Conservation (phyloP, 495 filamentous ascomycete genomes). For the Trichoderma asperelloides region DNA sequence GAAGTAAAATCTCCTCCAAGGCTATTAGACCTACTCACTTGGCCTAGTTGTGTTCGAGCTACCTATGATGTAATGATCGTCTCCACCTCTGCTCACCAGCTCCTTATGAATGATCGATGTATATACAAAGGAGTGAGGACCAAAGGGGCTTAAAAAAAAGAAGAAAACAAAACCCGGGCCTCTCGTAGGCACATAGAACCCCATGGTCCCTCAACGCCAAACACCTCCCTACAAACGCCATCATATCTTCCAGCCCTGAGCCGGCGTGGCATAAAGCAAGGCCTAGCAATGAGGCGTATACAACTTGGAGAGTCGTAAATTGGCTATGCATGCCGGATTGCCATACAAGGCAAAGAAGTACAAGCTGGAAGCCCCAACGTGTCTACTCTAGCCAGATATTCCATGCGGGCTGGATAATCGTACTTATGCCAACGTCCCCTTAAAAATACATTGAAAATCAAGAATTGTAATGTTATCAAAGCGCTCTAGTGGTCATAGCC, state of each 20-base stretch:
- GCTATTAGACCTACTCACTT: neutral
- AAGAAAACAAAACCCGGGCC: neutral
- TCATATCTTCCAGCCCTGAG: neutral
- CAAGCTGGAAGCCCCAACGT: no score
- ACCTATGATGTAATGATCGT: neutral
- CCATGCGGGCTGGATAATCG: no score
- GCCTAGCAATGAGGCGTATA: no score
- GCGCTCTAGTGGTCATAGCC: constrained; percentile 34
- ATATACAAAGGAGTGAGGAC: constrained; percentile 1
- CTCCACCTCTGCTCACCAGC: neutral
- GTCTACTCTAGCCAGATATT: no score
- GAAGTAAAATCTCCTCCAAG: neutral
- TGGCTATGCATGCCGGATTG: no score
- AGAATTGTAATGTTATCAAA: neutral
- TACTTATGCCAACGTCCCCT: neutral
- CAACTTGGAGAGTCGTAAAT: no score
- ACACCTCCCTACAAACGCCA: neutral
- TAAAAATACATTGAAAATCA: neutral
- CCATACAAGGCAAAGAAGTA: no score
- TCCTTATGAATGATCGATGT: neutral
- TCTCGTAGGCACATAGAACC: neutral
- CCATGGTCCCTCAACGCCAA: neutral
- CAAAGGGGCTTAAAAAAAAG: neutral
- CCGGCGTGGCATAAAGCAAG: neutral
- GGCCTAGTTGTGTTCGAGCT: neutral